Base-by-base conservation (phyloP, 805 yeast species). In the Teunomyces aglyptinius region DNA sequence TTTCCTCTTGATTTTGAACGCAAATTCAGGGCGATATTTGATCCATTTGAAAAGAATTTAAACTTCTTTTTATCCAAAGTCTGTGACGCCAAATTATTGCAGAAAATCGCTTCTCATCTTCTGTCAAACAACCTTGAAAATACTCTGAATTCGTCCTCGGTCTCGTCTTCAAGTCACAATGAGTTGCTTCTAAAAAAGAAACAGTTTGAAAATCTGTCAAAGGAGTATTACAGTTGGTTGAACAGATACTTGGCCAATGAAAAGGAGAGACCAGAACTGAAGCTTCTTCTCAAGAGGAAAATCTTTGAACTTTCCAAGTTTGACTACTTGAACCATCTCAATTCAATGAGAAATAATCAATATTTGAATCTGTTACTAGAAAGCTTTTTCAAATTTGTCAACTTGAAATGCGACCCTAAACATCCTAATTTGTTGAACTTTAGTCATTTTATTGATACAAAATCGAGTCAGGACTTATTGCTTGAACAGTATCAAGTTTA, bases 301-400 rank as follows among this genome's bases (percentile, higher is more conserved):
- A 50, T 51, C 0, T 77, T 72, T 53, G 80, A 77, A 48, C 53
- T 74, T 1, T 63, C 70, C 10, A 71, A 78, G 47, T 67, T 73
- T 44, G 78, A 76, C 43, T 78, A 78, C 56, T 63, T 71, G 54
- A 73, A 71, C 50, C 68, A 65, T 34, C 55, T 78, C 42, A 69
- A 64, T 28, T 54, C 57, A 44, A 57, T 68, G 6, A 56, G 65
- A 7, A 71, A 71, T 52, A 71, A 71, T 50, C 75, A 71, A 49
- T 71, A 70, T 49, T 56, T 67, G 36, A 71, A 70, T 53, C 67
- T 63, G 45, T 59, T 71, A 6, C 49, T 65, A 19, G 76, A 71
- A 44, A 60, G 58, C 41, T 47, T 71, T 18, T 65, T 71, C 54
- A 70, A 68, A 46, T 70, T 70, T 44, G 52, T 64, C 3, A 56